These are phyloP conservation scores for Martensiomyces pterosporus DNA, from an alignment of 192 early-diverging fungal genomes.

Conservation along the genomic window DNA sequence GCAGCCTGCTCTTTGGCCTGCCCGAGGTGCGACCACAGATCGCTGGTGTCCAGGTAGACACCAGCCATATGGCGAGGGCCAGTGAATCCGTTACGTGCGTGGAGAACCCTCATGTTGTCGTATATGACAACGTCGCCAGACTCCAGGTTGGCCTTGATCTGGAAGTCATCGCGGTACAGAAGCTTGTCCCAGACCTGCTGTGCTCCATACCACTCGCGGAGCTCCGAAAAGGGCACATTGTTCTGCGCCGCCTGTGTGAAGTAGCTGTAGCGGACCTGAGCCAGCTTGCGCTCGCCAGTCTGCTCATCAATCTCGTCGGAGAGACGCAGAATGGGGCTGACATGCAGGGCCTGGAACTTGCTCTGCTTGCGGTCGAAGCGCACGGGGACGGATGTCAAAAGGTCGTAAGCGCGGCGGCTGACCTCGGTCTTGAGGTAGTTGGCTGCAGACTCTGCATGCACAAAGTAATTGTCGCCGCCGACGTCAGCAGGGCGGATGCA, in stretches of 20 bases:
- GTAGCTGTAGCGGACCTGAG: slow-evolving; percentile 49
- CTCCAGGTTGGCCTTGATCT: slow-evolving; percentile 41
- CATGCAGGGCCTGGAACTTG: slow-evolving; percentile 40
- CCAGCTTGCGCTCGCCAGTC: slow-evolving; percentile 25
- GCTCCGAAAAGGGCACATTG: slow-evolving; percentile 36
- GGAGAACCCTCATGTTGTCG: slow-evolving; percentile 47
- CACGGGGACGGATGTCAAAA: slow-evolving; percentile 48
- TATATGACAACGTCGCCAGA: slow-evolving; percentile 50
- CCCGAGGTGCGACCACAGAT: slow-evolving; percentile 46
- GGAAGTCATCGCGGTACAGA: slow-evolving; percentile 47
- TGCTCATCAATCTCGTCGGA: slow-evolving; percentile 13
- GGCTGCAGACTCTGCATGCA: slow-evolving; percentile 48
- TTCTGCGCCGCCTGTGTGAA: slow-evolving; percentile 48
- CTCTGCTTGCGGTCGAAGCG: slow-evolving; percentile 47
- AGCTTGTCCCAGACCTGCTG: slow-evolving; percentile 45
- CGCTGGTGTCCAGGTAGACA: slow-evolving; percentile 32
- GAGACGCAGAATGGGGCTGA: slow-evolving; percentile 41
- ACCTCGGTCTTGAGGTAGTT: slow-evolving; percentile 50
- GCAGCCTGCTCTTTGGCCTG: slow-evolving; percentile 9
- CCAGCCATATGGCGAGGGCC: slow-evolving; percentile 51
- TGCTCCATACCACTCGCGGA: slow-evolving; percentile 51
- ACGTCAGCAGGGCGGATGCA: slow-evolving; percentile 48
- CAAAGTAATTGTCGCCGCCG: slow-evolving; percentile 52
- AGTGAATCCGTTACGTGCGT: slow-evolving; percentile 48
- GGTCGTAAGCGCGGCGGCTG: slow-evolving; percentile 44